Evolutionary conservation across 1,139 yeast genomes (phyloP).

Genomic region (Yamadazyma mexicana): DNA sequence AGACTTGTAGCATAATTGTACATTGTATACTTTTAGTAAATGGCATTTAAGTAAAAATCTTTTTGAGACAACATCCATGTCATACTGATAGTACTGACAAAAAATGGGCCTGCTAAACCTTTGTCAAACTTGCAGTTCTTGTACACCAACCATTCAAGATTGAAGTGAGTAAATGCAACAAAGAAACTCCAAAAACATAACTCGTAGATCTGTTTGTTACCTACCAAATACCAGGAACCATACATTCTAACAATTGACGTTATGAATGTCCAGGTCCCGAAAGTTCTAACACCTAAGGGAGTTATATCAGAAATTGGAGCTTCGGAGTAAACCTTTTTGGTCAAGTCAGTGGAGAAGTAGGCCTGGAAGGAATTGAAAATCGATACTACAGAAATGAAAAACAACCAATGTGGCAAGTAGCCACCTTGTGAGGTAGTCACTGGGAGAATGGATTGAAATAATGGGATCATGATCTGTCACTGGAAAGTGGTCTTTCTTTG

Average conservation of each 20-base stretch:
- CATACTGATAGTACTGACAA: constrained; percentile 58
- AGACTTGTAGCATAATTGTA: no score
- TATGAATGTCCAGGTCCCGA: constrained; percentile 96
- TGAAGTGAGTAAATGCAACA: constrained; percentile 83
- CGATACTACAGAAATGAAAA: constrained; percentile 79
- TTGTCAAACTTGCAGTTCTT: constrained; percentile 81
- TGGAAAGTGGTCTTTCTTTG: no score
- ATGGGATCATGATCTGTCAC: constrained; percentile 5
- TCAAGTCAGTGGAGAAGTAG: constrained; percentile 69
- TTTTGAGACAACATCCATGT: constrained; percentile 62
- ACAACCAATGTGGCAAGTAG: constrained; percentile 46
- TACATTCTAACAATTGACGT: constrained; percentile 82
- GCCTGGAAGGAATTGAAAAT: constrained; percentile 88
- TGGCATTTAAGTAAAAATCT: constrained; percentile 39
- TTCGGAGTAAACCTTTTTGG: constrained; percentile 75
- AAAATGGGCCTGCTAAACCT: constrained; percentile 85
- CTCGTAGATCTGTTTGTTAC: constrained; percentile 68
- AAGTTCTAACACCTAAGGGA: constrained; percentile 83
- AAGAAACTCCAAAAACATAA: constrained; percentile 80
- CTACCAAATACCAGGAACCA: constrained; percentile 71
- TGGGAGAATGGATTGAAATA: constrained; percentile 22
- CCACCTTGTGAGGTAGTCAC: constrained; percentile 35
- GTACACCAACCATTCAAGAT: constrained; percentile 77
- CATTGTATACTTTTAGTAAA: not conserved
- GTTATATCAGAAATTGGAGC: constrained; percentile 64